Evolutionary conservation across 2,329 filamentous ascomycete genomes (phyloP), one percentile per base, ranked within the genome.

Genomic region (Aspergillus ibericus): DNA sequence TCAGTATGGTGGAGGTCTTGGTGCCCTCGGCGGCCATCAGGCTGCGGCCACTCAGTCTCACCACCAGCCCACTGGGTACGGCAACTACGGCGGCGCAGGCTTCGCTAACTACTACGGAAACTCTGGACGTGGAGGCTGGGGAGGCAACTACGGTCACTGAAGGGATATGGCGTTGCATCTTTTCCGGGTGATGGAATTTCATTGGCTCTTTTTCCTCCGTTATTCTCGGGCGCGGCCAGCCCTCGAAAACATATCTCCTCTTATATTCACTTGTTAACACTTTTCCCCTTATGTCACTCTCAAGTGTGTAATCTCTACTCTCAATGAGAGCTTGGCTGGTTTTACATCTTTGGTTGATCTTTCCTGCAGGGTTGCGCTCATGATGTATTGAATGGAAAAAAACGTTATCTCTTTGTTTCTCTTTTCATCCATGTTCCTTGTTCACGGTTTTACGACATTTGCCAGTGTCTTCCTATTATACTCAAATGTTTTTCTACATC

Each of bases 1-100:
- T 56, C 82, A 84, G 67, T 84, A 82, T 60, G 78, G 78, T 38
- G 80, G 79, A 42, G 81, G 80, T 29, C 70, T 80, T 20, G 73
- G 76, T 49, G 71, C 72, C 54, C 74, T 79, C 40, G 66, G 75
- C 49, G 73, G 70, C 29, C 79, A 81, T 63, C 77, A 79, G 58
- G 75, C 55, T 44, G 75, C 67, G 27, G 75, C 68, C 32, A 73
- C 68, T 56, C 75, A 78, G 63, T 72, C 68, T 46, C 74, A 76
- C 59, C 76, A 78, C 63, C 76, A 78, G 62, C 72, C 68, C 22
- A 70, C 70, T 58, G 77, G 72, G 34, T 78, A 79, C 59, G 73
- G 72, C 60, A 76, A 76, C 66, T 79, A 79, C 65, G 74, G 70
- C 15, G 72, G 71, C 51, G 76, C 72, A 22, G 75, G 75, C 53